These are phyloP conservation scores for Russula abietina DNA, from an alignment of 768 basidiomycete genomes.

Conservation along the genomic window DNA sequence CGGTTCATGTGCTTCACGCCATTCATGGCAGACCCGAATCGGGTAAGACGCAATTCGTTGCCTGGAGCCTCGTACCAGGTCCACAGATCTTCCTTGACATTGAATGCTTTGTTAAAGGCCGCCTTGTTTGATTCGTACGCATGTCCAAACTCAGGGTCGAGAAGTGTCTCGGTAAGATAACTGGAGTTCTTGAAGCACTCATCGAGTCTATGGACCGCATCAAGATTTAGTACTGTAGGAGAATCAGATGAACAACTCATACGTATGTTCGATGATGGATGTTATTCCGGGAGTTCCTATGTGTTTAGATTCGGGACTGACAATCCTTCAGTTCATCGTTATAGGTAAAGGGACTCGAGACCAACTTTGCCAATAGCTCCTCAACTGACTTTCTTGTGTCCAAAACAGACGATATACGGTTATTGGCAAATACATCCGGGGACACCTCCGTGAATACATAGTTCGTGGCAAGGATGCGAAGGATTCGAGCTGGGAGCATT, in stretches of 20 bases:
- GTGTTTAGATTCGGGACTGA: conserved; percentile 23
- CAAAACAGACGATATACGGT: too few species aligned
- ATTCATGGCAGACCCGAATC: conserved; percentile 14
- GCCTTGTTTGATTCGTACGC: too few species aligned
- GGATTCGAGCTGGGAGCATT: conserved; percentile 24
- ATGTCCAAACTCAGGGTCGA: too few species aligned
- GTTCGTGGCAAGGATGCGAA: conserved; percentile 20
- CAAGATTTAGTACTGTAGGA: not conserved
- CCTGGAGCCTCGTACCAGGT: conserved; percentile 9
- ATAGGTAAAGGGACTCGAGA: not conserved
- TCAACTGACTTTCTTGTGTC: too few species aligned
- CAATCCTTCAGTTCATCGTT: not conserved
- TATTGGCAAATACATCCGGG: too few species aligned
- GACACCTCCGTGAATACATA: too few species aligned
- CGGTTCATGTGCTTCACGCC: conserved; percentile 10
- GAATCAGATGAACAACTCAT: not conserved
- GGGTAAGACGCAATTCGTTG: conserved; percentile 1
- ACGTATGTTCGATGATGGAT: conserved; percentile 22
- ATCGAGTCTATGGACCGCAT: not conserved
- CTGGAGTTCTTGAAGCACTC: conserved; percentile 25
- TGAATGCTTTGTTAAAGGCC: too few species aligned
- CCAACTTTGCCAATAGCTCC: conserved; percentile 18
- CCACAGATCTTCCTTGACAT: too few species aligned
- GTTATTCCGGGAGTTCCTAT: conserved; percentile 24
- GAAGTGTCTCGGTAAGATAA: too few species aligned